Conservation (phyloP, 441 rosid species). For the Gossypium lobatum region DNA sequence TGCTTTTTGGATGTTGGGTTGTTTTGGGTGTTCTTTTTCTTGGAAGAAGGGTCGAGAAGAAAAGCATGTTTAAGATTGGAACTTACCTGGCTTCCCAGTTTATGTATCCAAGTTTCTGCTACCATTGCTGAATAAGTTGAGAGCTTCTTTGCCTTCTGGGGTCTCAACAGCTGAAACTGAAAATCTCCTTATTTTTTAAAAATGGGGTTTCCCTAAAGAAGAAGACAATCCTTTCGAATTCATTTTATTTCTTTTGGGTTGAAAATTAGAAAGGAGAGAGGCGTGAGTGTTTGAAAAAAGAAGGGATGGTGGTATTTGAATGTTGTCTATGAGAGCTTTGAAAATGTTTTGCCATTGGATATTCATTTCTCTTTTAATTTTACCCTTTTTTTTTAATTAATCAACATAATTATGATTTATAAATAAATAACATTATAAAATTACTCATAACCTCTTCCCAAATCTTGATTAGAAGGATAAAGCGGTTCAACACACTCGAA, state of each 20-base stretch:
- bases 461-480: too few relatives aligned
- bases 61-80: constrained; percentile 79
- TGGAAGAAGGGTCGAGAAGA: constrained; percentile 45
- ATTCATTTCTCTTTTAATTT: background rate
- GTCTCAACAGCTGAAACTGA: constrained; percentile 7
- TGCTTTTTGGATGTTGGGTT: constrained; percentile 28
- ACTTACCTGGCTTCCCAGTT: constrained; percentile 94
- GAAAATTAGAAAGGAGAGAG: background rate
- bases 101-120: constrained; percentile 86
- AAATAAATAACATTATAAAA: too few relatives aligned
- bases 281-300: background rate
- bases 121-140: constrained; percentile 50
- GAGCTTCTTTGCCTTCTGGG: background rate
- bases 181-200: background rate
- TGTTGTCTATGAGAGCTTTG: background rate
- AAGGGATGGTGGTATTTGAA: constrained; percentile 4
- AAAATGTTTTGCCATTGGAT: background rate
- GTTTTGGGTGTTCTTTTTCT: constrained; percentile 27
- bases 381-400: too few relatives aligned
- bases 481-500: fast-evolving
- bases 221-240: background rate
- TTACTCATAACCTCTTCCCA: too few relatives aligned
- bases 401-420: too few relatives aligned
- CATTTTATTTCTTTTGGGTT: constrained; percentile 4
- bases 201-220: background rate